phyloP scores from a whole-genome alignment of 441 rosid species.

The Pelargonium citronellum region DNA sequence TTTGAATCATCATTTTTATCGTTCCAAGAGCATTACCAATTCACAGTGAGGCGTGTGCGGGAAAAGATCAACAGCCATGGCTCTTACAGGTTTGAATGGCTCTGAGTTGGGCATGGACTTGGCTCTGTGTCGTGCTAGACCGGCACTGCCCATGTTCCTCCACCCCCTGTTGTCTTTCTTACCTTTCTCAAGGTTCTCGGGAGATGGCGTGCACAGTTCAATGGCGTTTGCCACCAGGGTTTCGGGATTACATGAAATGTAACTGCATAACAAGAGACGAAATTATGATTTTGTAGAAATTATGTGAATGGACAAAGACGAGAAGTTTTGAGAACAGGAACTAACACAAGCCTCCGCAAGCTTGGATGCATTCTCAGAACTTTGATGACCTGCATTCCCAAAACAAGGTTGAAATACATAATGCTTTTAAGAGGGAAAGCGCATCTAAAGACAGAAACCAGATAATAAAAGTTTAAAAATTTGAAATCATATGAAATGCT shows the following conservation, averaged over 20 bases:
- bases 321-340: slow-evolving; percentile 23
- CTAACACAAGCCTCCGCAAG: slow-evolving; percentile 74
- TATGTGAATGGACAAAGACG: not conserved
- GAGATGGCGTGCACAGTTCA: slow-evolving; percentile 85
- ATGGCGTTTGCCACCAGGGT: slow-evolving; percentile 82
- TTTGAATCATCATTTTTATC: not conserved
- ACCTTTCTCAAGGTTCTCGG: slow-evolving; percentile 55
- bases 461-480: no score
- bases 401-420: not conserved
- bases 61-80: slow-evolving; percentile 94
- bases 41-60: slow-evolving; percentile 90
- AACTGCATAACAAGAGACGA: slow-evolving; percentile 35
- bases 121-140: slow-evolving; percentile 76
- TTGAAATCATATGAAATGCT: no score
- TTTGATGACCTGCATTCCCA: slow-evolving; percentile 59
- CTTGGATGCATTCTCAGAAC: slow-evolving; percentile 65
- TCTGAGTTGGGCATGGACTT: slow-evolving; percentile 86
- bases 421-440: no score
- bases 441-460: no score
- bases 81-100: slow-evolving; percentile 82
- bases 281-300: slow-evolving; percentile 7
- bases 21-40: slow-evolving; percentile 84
- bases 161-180: slow-evolving; percentile 50
- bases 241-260: slow-evolving; percentile 95
- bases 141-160: slow-evolving; percentile 71